Base-by-base conservation (phyloP, 1,139 yeast species). In the Scheffersomyces stambukii region DNA sequence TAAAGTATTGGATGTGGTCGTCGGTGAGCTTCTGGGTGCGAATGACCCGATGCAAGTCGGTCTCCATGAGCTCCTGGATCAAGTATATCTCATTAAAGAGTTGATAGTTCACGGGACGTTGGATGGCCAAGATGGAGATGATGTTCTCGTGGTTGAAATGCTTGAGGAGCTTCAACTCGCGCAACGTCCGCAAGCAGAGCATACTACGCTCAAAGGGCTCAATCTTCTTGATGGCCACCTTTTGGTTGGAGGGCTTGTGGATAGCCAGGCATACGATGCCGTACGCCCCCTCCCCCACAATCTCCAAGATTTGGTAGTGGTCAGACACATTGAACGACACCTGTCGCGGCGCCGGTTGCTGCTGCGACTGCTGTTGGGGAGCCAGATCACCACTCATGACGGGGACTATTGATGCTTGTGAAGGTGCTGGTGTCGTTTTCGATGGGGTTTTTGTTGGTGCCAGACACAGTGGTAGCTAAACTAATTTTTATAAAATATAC, bases 41-140 rank as follows among this genome's bases (percentile, higher is more conserved):
- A 23, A 80, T 78, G 6, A 79, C 75, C 33, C 70, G 61, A 41
- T 76, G 77, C 24, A 81, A 53, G 51, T 81, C 88, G 1, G 80
- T 72, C 32, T 80, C 82, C 85, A 81, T 78, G 38, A 74, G 63
- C 46, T 81, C 89, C 48, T 81, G 84, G 26, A 81, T 76, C 23
- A 81, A 52, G 45, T 81, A 81, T 2, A 81, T 83, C 37, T 81
- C 88, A 32, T 76, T 70, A 48, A 81, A 78, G 5, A 41, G 34
- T 13, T 54, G 58, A 37, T 45, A 56, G 34, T 48, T 48, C 4
- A 37, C 30, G 0, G 74, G 73, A 25, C 52, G 45, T 36, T 65
- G 70, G 11, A 66, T 55, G 25, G 64, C 70, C 31, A 48, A 54
- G 21, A 67, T 46, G 13, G 57, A 52, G 10, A 67, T 46, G 23